Base-by-base conservation (phyloP, 177 flowering plant genomes). In the Vitis hybrid region DNA sequence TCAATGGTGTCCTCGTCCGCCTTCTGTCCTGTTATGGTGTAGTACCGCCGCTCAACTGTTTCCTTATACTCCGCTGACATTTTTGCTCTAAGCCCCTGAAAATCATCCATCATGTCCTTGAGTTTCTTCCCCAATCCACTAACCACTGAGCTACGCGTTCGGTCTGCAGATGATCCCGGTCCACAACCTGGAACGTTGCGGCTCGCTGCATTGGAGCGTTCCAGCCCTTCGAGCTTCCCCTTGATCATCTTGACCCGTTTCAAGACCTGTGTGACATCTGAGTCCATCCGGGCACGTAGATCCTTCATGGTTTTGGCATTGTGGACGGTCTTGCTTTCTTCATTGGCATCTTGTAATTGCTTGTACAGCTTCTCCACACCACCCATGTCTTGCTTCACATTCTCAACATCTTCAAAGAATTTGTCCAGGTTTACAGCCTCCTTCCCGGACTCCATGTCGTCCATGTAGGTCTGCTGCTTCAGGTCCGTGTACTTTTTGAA, bases 121-220 rank as follows among this genome's bases (percentile, higher is more conserved):
- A 86, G 82, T 60, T 85, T 86, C 62, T 83, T 85, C 48, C 86
- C 90, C 52, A 85, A 64, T 1, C 88, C 90, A 39, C 85, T 70
- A 6, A 83, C 88, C 5, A 85, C 90, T 0, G 84, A 83, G 0
- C 85, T 83, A 70, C 87, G 66, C 53, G 88, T 86, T 64, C 88
- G 67, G 48, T 86, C 88, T 0, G 86, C 75, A 0, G 88, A 86
- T 0, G 90, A 86, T 0, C 90, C 86, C 0, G 90, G 86, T 2
- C 90, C 90, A 12, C 86, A 85, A 1, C 88, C 86, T 0, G 88
- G 83, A 19, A 86, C 63, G 13, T 72, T 82, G 10, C 86, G 49
- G 31, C 73, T 51, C 2, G 75, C 72, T 1, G 75, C 86, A 53
- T 85, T 86, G 45, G 90, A 83, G 1, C 68, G 66, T 2, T 86